A percentile compares a stretch with the other conserved stretches of the same genome.
Conservation (phyloP, 306 rosid species). For the Lathyrus oleraceus region DNA sequence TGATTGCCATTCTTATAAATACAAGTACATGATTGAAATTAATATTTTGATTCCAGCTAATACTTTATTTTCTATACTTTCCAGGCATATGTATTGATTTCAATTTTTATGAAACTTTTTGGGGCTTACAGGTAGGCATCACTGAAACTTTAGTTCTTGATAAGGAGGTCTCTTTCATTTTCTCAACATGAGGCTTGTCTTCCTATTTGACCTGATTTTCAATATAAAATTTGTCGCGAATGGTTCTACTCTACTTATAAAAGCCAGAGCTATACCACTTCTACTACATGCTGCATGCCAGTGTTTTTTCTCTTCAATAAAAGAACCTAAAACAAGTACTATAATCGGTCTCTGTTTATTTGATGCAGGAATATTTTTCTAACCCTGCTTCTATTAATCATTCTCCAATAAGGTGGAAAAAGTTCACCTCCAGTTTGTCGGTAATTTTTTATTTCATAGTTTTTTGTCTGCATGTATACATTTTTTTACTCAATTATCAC, state of each 20-base stretch:
- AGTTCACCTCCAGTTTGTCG: constrained; percentile 74
- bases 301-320: not conserved
- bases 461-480: not conserved
- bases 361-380: constrained; percentile 79
- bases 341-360: constrained; percentile 30
- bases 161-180: constrained; percentile 3
- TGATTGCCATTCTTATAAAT: constrained; percentile 24
- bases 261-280: not conserved
- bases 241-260: constrained; percentile 6
- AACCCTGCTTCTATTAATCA: constrained; percentile 68
- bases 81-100: constrained; percentile 95
- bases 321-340: not conserved
- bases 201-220: constrained; percentile 20
- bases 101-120: constrained; percentile 95
- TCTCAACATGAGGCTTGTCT: constrained; percentile 13
- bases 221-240: not conserved
- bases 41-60: constrained; percentile 8
- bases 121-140: constrained; percentile 86
- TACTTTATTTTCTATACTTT: constrained; percentile 33
- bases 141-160: constrained; percentile 31
- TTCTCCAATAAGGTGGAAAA: constrained; percentile 83
- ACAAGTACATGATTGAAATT: not conserved
- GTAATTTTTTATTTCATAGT: constrained; percentile 44
- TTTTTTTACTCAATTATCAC: not conserved
- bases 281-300: not conserved